Base-by-base conservation (phyloP, 2,329 filamentous ascomycete genomes). In the Epichloe typhina region DNA sequence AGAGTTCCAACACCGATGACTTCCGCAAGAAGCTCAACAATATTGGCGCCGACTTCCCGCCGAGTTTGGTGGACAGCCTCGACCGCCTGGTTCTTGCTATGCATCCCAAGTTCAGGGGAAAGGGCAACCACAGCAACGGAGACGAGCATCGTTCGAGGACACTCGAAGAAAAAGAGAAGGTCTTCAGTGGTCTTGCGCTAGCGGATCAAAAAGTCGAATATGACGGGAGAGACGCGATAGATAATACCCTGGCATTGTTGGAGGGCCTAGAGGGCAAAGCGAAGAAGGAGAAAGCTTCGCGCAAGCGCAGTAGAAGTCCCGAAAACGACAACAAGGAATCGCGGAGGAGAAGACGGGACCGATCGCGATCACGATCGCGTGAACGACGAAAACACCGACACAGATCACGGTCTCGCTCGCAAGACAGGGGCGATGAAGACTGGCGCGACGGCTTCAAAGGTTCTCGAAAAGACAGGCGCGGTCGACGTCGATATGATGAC, bases 201-300 rank as follows among this genome's bases (percentile, higher is more conserved):
- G 88, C 91, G 1, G 91, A 98, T 66, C 84, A 83, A 62, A 76
- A 82, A 35, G 62, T 63, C 1, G 58, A 58, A 5, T 56, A 65
- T 26, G 63, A 59, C 8, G 63, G 65, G 65, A 71, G 70, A 1
- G 85, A 87, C 62, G 86, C 81, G 19, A 84, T 96, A 61, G 93
- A 97, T 62, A 90, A 98, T 66, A 95, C 93, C 0, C 81, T 98
- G 59, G 90, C 90, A 0, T 76, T 95, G 60, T 68, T 98, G n/a
- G 93, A 97, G 66, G 85, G 83, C 0, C 70, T 97, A 39, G 89
- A 89, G 55, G 77, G 79, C 7, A 88, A 85, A 60, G 71, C 73
- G 13, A 73, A 70, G 58, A 72, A 72, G 53, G 73, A 72, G 52
- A 72, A 69, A 58, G 61, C 64, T 1, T 64, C 71, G 49, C 70